Evolutionary conservation across 2,329 filamentous ascomycete species (phyloP).

Genomic region (Ophiostoma sp.): DNA sequence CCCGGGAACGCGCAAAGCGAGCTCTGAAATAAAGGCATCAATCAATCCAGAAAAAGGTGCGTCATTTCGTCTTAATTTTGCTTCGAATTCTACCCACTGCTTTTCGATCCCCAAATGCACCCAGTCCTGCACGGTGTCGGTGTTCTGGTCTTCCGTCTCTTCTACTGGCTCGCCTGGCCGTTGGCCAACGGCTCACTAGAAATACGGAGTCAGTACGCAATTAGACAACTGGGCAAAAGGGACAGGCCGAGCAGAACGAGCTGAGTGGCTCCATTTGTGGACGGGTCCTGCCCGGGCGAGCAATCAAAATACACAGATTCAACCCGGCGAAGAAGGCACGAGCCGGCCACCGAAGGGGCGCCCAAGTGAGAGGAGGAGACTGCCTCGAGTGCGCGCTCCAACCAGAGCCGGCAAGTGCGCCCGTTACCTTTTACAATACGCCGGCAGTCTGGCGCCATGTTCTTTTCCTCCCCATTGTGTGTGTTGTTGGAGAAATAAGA

Average conservation of each 20-base stretch:
- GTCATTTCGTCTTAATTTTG: constrained; percentile 18
- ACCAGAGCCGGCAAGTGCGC: constrained; percentile 1
- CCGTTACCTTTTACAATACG: neutral
- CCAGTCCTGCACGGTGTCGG: constrained; percentile 1
- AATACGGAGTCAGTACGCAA: neutral
- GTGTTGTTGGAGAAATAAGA: constrained; percentile 14
- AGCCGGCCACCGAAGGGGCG: constrained; percentile 1
- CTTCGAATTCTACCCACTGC: neutral
- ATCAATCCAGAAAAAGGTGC: constrained; percentile 14
- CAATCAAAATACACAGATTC: constrained; percentile 18
- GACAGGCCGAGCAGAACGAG: neutral
- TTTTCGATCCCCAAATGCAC: neutral
- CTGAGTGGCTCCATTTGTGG: constrained; percentile 24
- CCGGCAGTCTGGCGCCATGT: neutral
- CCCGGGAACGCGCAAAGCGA: neutral
- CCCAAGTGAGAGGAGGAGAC: neutral
- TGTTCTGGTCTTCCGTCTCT: neutral
- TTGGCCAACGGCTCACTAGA: constrained; percentile 13
- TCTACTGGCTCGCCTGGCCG: constrained; percentile 14
- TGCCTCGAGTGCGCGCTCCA: neutral
- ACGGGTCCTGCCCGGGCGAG: constrained; percentile 1
- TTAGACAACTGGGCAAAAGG: neutral
- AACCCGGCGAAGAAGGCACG: constrained; percentile 6
- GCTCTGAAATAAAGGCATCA: neutral
- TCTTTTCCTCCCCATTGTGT: neutral